phyloP scores from a whole-genome alignment of 2,329 filamentous ascomycete genomes.

The Cytospora chrysosperma region DNA sequence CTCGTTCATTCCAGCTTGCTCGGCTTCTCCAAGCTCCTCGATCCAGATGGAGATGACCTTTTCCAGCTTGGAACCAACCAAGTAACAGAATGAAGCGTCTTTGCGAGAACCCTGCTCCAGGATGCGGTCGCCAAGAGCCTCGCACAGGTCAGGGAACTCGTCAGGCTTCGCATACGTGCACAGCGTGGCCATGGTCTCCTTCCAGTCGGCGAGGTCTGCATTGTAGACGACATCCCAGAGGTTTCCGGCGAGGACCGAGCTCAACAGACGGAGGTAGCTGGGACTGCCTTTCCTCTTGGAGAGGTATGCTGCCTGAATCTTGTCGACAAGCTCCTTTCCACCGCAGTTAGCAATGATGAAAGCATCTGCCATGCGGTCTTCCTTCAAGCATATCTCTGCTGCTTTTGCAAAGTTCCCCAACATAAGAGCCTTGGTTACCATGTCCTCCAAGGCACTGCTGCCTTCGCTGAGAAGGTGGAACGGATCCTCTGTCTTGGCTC shows the following conservation, averaged over 20 bases:
- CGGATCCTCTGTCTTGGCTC: slow-evolving; percentile 87
- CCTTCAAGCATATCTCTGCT: slow-evolving; percentile 81
- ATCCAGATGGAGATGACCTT: slow-evolving; percentile 97
- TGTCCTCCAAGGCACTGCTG: slow-evolving; percentile 81
- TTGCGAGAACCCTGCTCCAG: slow-evolving; percentile 76
- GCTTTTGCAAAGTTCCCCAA: slow-evolving; percentile 89
- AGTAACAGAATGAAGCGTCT: slow-evolving; percentile 93
- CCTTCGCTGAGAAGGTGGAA: slow-evolving; percentile 84
- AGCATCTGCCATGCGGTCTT: slow-evolving; percentile 89
- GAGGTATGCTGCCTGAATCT: slow-evolving; percentile 89
- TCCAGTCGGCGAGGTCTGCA: slow-evolving; percentile 89
- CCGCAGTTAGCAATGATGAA: slow-evolving; percentile 98
- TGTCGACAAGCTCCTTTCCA: slow-evolving; percentile 88
- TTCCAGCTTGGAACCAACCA: slow-evolving; percentile 93
- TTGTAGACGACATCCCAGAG: slow-evolving; percentile 98
- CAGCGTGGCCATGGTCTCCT: slow-evolving; percentile 91
- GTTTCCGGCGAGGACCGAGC: slow-evolving; percentile 93
- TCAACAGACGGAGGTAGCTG: slow-evolving; percentile 87
- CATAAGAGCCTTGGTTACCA: slow-evolving; percentile 84
- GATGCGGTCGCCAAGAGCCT: slow-evolving; percentile 88
- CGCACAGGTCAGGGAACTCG: slow-evolving; percentile 93
- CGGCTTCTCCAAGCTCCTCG: slow-evolving; percentile 80
- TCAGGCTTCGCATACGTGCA: slow-evolving; percentile 91
- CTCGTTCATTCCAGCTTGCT: slow-evolving; percentile 70
- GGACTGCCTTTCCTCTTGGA: slow-evolving; percentile 78